A percentile compares a stretch with the other conserved stretches of the same genome.
Evolutionary conservation across 2,329 filamentous ascomycete genomes (phyloP).

Genomic region (Rasamsonia emersonii): DNA sequence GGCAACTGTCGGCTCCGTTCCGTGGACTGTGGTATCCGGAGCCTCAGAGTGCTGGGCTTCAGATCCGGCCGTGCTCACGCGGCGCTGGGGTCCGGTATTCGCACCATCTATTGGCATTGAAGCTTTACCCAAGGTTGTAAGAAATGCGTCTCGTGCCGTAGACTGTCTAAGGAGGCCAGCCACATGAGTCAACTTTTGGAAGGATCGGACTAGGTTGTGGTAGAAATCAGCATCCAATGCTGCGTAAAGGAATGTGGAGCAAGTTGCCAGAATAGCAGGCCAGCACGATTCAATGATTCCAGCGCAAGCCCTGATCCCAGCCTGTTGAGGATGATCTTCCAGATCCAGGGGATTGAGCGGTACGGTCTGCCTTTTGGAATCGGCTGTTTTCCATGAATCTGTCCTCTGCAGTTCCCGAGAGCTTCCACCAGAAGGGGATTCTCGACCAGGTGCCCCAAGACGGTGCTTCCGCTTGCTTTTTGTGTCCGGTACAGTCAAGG

Average conservation of each 20-base stretch:
- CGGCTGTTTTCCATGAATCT: slow-evolving; percentile 18
- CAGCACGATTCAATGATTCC: slow-evolving; percentile 84
- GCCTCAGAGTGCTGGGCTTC: slow-evolving; percentile 15
- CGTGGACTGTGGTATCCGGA: slow-evolving; percentile 22
- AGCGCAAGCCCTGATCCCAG: slow-evolving; percentile 68
- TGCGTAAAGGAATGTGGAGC: slow-evolving; percentile 89
- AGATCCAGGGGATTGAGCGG: slow-evolving; percentile 76
- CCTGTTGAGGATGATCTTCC: slow-evolving; percentile 60
- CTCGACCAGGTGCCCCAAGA: slow-evolving; percentile 27
- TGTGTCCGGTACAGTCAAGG: slow-evolving; percentile 73
- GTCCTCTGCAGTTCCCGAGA: slow-evolving; percentile 22
- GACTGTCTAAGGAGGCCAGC: slow-evolving; percentile 75
- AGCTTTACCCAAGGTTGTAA: slow-evolving; percentile 88
- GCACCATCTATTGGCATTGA: slow-evolving; percentile 70
- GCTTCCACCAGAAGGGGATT: slow-evolving; percentile 22
- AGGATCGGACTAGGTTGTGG: slow-evolving; percentile 79
- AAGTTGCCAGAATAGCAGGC: slow-evolving; percentile 90
- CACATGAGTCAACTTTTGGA: slow-evolving; percentile 92
- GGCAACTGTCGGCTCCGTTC: slow-evolving; percentile 16
- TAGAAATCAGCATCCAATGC: slow-evolving; percentile 91
- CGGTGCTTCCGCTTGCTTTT: slow-evolving; percentile 41
- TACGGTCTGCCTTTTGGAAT: slow-evolving; percentile 22
- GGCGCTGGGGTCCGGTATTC: slow-evolving; percentile 14
- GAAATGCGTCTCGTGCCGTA: slow-evolving; percentile 85
- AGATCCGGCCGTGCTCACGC: slow-evolving; percentile 9